Evolutionary conservation across 208 protist genomes (phyloP).

Genomic region (Novymonas esmeraldas): DNA sequence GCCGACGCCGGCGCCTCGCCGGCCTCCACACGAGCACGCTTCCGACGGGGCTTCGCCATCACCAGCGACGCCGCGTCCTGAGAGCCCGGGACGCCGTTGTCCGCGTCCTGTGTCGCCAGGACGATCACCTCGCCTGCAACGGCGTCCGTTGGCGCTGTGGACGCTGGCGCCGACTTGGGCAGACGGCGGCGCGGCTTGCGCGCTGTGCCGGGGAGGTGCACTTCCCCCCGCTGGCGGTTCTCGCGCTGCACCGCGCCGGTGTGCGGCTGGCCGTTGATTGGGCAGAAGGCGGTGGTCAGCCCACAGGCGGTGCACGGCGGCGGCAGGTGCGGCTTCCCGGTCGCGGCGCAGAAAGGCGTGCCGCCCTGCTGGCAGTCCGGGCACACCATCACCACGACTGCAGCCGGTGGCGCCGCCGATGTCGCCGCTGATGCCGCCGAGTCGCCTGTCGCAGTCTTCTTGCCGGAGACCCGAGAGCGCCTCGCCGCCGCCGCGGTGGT

Average conservation of each 20-base stretch:
- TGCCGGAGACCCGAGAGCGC: slow-evolving; percentile 14
- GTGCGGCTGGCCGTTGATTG: slow-evolving; percentile 65
- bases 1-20: not conserved
- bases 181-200: slow-evolving; percentile 11
- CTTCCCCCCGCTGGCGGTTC: slow-evolving; percentile 50
- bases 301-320: slow-evolving; percentile 49
- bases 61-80: not conserved
- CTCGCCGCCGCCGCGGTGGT: slow-evolving; percentile 3
- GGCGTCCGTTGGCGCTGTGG: not conserved
- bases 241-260: slow-evolving; percentile 25
- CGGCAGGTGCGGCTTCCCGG: slow-evolving; percentile 47
- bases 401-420: not conserved
- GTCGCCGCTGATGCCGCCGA: not conserved
- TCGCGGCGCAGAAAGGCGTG: slow-evolving; percentile 66
- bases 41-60: slow-evolving; percentile 25
- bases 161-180: not conserved
- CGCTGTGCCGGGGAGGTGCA: slow-evolving; percentile 36
- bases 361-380: slow-evolving; percentile 56
- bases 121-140: slow-evolving; percentile 22
- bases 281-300: slow-evolving; percentile 66
- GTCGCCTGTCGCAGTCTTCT: not conserved
- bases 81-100: not conserved
- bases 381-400: slow-evolving; percentile 22
- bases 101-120: slow-evolving; percentile 20
- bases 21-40: slow-evolving; percentile 11